Conservation (phyloP, 805 yeast species). For the Pichia cephalocereana region DNA sequence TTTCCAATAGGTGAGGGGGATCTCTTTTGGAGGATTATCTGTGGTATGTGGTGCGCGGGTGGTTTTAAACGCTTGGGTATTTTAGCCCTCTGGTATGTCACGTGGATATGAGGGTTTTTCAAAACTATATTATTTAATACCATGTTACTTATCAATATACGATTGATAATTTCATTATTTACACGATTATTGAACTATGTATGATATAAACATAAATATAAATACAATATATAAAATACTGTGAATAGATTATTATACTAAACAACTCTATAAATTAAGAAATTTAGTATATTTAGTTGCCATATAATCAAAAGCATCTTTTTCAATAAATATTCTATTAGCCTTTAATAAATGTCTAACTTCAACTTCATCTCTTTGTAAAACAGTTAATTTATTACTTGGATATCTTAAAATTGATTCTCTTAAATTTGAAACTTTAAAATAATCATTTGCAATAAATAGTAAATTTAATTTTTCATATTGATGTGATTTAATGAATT, state of each 20-base stretch:
- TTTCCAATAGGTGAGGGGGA: no score
- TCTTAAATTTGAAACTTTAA: constrained; percentile 43
- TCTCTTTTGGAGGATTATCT: no score
- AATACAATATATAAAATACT: no score
- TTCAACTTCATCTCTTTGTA: constrained; percentile 68
- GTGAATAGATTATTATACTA: background rate
- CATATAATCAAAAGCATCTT: constrained; percentile 59
- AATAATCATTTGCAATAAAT: constrained; percentile 51
- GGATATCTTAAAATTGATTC: constrained; percentile 45
- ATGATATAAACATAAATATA: background rate
- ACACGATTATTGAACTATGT: no score
- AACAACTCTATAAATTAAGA: constrained; percentile 5
- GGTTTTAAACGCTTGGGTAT: no score
- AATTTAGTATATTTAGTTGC: constrained; percentile 24
- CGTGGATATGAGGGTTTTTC: no score
- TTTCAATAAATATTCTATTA: constrained; percentile 63
- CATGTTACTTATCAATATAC: no score
- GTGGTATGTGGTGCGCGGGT: no score
- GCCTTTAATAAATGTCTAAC: constrained; percentile 81
- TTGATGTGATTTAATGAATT: constrained; percentile 38
- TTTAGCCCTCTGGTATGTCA: no score
- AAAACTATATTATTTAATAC: no score
- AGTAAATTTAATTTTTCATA: constrained; percentile 47
- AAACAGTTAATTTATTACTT: constrained; percentile 45
- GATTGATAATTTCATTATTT: no score